Evolutionary conservation across 1,139 yeast genomes (phyloP).

Genomic region (Suzukiozyma palmioleophila): DNA sequence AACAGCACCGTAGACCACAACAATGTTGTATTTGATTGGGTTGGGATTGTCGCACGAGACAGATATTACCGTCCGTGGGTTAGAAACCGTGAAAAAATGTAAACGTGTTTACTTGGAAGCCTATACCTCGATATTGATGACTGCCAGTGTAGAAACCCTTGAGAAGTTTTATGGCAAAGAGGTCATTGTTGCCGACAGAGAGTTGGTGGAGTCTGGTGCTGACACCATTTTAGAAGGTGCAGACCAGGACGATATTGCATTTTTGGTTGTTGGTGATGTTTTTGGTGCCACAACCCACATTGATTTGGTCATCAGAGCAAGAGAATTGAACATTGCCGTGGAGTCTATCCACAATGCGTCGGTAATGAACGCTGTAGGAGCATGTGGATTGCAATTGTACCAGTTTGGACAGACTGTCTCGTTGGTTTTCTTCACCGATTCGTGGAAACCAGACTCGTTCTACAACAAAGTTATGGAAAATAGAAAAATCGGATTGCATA

Average conservation of each 20-base stretch:
- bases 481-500: conserved; percentile 84
- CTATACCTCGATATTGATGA: conserved; percentile 92
- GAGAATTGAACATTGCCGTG: conserved; percentile 72
- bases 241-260: conserved; percentile 78
- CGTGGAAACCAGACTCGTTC: conserved; percentile 95
- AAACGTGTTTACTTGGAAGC: conserved; percentile 91
- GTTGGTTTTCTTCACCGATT: conserved; percentile 88
- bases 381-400: conserved; percentile 92
- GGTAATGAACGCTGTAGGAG: conserved; percentile 97
- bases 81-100: conserved; percentile 78
- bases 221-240: conserved; percentile 79
- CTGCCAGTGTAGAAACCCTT: conserved; percentile 64
- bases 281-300: conserved; percentile 98
- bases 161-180: conserved; percentile 84
- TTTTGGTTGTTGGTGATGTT: conserved; percentile 94
- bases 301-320: conserved; percentile 85
- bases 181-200: conserved; percentile 88
- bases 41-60: conserved; percentile 84
- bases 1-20: background rate
- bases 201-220: conserved; percentile 84
- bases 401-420: conserved; percentile 97
- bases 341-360: conserved; percentile 93
- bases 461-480: conserved; percentile 87
- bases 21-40: conserved; percentile 89
- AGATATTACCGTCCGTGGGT: conserved; percentile 93